phyloP scores from a whole-genome alignment of 1,139 yeast genomes.

The Blastobotrys illinoisensis region DNA sequence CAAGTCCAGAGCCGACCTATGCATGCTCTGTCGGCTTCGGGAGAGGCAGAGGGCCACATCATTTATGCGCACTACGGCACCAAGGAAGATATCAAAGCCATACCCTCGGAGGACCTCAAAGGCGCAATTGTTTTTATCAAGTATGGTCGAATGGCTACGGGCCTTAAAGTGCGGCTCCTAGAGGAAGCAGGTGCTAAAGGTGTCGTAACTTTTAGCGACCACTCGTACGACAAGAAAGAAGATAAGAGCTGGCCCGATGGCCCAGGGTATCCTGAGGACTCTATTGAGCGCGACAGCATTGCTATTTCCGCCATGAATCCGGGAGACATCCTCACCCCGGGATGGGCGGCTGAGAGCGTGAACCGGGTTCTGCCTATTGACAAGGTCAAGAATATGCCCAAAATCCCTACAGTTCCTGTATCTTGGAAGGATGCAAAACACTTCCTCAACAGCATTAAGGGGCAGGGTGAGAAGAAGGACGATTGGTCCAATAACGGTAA shows the following conservation, averaged over 20 bases:
- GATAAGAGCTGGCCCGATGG: slow-evolving; percentile 32
- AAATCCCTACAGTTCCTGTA: slow-evolving; percentile 70
- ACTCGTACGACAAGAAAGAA: slow-evolving; percentile 11
- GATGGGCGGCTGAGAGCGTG: slow-evolving; percentile 51
- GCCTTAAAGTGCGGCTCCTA: slow-evolving; percentile 50
- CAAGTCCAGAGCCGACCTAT: slow-evolving; percentile 41
- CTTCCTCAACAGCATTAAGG: slow-evolving; percentile 44
- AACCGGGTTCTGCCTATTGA: slow-evolving; percentile 37
- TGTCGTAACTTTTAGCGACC: slow-evolving; percentile 49
- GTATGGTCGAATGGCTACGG: slow-evolving; percentile 51
- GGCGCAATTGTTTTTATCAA: slow-evolving; percentile 54
- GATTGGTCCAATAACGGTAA: slow-evolving; percentile 32
- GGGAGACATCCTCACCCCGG: slow-evolving; percentile 79
- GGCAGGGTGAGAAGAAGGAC: slow-evolving; percentile 43
- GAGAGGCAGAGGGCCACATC: slow-evolving; percentile 48
- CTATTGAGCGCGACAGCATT: slow-evolving; percentile 59
- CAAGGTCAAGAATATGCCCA: slow-evolving; percentile 53
- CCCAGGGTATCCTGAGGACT: slow-evolving; percentile 35
- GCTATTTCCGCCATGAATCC: slow-evolving; percentile 61
- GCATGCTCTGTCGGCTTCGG: slow-evolving; percentile 63
- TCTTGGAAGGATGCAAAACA: slow-evolving; percentile 63
- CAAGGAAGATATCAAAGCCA: slow-evolving; percentile 45
- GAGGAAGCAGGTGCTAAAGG: slow-evolving; percentile 49
- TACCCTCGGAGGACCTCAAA: slow-evolving; percentile 34
- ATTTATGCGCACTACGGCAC: slow-evolving; percentile 66